Conservation (phyloP, 495 filamentous ascomycete genomes). For the Neurospora sp. region DNA sequence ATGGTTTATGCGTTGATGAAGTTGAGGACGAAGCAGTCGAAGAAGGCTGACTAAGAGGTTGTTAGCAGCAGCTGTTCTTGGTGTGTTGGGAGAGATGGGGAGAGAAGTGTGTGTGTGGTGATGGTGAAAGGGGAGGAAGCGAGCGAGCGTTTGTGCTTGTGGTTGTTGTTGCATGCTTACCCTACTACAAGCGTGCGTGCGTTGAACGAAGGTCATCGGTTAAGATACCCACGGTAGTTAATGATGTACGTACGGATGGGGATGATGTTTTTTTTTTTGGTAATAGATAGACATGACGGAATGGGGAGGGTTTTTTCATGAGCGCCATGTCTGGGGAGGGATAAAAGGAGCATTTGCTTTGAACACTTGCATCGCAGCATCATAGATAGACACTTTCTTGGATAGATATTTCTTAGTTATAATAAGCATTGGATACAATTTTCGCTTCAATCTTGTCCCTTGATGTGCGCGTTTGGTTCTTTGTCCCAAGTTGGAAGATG, state of each 20-base stretch:
- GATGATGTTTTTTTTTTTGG: not conserved
- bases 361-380: not conserved
- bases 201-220: not conserved
- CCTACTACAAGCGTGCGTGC: not conserved
- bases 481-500: too few species aligned
- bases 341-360: not conserved
- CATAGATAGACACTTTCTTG: not conserved
- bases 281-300: not conserved
- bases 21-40: conserved; percentile 18
- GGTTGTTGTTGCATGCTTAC: too few species aligned
- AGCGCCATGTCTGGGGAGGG: not conserved
- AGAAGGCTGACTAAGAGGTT: conserved; percentile 19
- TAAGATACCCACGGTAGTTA: not conserved
- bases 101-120: not conserved
- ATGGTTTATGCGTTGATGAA: conserved; percentile 23
- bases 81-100: not conserved
- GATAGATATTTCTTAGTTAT: not conserved
- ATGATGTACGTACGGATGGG: not conserved
- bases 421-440: not conserved
- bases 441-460: not conserved
- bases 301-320: not conserved
- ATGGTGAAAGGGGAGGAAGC: not conserved
- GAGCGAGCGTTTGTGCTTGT: not conserved
- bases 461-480: too few species aligned
- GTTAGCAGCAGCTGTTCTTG: not conserved